Evolutionary conservation across 2,329 filamentous ascomycete genomes (phyloP).

Genomic region (Cadophora sp.): DNA sequence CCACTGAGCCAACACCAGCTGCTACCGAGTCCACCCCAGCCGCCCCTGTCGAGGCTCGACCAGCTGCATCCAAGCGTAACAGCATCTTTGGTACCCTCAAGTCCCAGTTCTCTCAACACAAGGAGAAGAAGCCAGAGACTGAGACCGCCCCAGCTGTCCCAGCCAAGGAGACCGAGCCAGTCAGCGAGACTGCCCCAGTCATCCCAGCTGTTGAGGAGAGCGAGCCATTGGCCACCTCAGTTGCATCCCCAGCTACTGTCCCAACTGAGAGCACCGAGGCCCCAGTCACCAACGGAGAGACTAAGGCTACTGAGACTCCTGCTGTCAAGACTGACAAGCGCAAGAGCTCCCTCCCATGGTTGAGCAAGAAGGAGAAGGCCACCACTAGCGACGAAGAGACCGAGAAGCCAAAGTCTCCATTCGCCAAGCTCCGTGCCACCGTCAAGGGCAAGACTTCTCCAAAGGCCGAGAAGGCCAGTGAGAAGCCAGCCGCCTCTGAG

Average conservation of each 20-base stretch:
- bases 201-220: constrained; percentile 44
- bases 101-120: constrained; percentile 38
- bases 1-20: constrained; percentile 40
- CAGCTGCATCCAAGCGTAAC: constrained; percentile 44
- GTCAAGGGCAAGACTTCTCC: constrained; percentile 44
- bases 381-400: constrained; percentile 50
- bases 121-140: constrained; percentile 42
- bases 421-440: constrained; percentile 46
- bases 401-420: constrained; percentile 44
- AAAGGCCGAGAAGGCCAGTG: constrained; percentile 54
- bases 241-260: constrained; percentile 39
- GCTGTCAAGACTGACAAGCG: constrained; percentile 60
- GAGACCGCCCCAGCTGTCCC: constrained; percentile 38
- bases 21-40: constrained; percentile 47
- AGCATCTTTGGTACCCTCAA: constrained; percentile 44
- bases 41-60: constrained; percentile 40
- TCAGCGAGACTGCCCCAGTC: constrained; percentile 44
- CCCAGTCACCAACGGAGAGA: constrained; percentile 48
- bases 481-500: constrained; percentile 49
- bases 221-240: constrained; percentile 42
- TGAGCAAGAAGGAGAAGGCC: constrained; percentile 66
- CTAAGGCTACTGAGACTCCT: constrained; percentile 47
- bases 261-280: constrained; percentile 44
- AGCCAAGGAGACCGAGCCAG: constrained; percentile 44
- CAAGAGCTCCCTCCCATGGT: constrained; percentile 63